Evolutionary conservation across 768 basidiomycete species (phyloP).

Genomic region (Chalciporus pseudorubinellus): DNA sequence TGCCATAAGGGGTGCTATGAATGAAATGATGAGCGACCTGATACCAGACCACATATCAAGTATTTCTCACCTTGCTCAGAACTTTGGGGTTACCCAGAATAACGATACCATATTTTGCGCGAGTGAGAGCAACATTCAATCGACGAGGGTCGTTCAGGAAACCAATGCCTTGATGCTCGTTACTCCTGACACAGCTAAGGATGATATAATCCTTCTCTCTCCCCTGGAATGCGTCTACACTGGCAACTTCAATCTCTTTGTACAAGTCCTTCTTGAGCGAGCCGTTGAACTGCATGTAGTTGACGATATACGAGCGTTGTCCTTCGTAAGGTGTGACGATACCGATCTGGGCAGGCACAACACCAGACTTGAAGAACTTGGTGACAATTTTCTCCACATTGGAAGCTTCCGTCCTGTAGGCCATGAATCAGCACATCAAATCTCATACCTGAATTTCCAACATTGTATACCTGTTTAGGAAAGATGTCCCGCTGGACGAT

Average conservation of each 20-base stretch:
- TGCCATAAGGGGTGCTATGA: constrained; percentile 96
- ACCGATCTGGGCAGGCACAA: constrained; percentile 92
- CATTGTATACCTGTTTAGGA: constrained; percentile 75
- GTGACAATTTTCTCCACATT: constrained; percentile 99
- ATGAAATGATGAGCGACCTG: constrained; percentile 4
- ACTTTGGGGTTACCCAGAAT: constrained; percentile 99
- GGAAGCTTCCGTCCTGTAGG: constrained; percentile 86
- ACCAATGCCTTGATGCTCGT: constrained; percentile 99
- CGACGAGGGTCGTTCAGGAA: constrained; percentile 98
- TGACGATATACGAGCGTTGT: constrained; percentile 96
- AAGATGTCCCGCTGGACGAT: constrained; percentile 96
- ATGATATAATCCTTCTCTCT: constrained; percentile 99
- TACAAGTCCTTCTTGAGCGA: constrained; percentile 98
- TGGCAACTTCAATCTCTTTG: constrained; percentile 99
- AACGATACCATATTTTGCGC: constrained; percentile 97
- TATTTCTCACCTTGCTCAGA: constrained; percentile 83
- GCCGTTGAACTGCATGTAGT: constrained; percentile 99
- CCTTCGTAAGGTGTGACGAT: constrained; percentile 99
- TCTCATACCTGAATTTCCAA: background rate
- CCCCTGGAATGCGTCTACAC: constrained; percentile 98
- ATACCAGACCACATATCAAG: constrained; percentile 1
- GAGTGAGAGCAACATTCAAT: constrained; percentile 93
- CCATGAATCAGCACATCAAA: constrained; percentile 4
- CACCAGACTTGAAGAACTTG: constrained; percentile 99
- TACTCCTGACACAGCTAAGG: constrained; percentile 94